Base-by-base conservation (phyloP, 176 grass and related monocot species). In the Oryza punctata region DNA sequence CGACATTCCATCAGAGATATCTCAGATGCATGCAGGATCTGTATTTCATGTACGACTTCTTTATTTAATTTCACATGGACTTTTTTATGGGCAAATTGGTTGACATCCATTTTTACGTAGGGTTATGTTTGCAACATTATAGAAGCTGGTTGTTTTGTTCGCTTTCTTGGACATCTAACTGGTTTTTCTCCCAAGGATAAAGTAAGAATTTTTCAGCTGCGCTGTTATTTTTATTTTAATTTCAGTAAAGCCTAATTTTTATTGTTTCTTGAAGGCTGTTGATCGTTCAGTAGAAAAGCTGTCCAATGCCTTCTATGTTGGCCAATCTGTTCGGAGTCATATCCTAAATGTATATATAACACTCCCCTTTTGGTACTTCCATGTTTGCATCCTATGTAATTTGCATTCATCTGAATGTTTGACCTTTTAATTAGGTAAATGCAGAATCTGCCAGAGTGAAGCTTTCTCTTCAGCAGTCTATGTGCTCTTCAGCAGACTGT, bases 91-190 rank as follows among this genome's bases (percentile, higher is more conserved):
- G 30, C 80, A 78, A 69, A 33, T 46, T 50, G 60, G 64, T 70
- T 84, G 50, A 80, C 43, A 65, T 83, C 65, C 78, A 65, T 70
- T 88, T 30, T 88, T 72, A 72, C 60, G 71, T 81, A 98, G 96
- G 96, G 96, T 72, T 98, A 95, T 80, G 71, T 98, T 63, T 95
- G 92, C 85, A 98, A 98, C 69, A 91, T 93, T 73, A 98, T 98
- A 77, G 93, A 98, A 91, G 76, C 78, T 82, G 96, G 96, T 44
- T 98, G 93, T 87, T 98, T 98, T 76, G 89, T 98, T 91, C 91
- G 93, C 64, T 98, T 98, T 90, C 87, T 95, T 83, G 93, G 96
- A 65, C 89, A 88, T 85, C 78, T 98, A 77, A 98, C 89, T 88
- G 96, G 96, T 78, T 98, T 98, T 80, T 91, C 86, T 43, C 96